A percentile compares a stretch with the other conserved stretches of the same genome.
These are phyloP conservation scores for Rhodofomes roseus DNA, from an alignment of 1,284 basidiomycete species.

Conservation along the genomic window DNA sequence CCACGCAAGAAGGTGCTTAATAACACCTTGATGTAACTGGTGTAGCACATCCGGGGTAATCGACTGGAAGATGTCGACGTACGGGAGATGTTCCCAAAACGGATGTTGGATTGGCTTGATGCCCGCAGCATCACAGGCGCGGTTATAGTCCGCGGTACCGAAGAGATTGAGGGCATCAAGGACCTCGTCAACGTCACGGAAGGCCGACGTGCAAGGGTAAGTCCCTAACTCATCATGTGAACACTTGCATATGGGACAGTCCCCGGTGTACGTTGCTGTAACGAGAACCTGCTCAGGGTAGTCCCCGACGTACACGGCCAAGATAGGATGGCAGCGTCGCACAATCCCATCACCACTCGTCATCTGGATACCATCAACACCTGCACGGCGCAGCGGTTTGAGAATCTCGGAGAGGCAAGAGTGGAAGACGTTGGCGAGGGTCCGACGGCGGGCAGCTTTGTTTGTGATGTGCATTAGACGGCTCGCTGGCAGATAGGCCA, in stretches of 20 bases:
- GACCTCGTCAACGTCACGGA: not conserved
- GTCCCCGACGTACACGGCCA: conserved; percentile 18
- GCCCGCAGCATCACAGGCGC: too few species aligned
- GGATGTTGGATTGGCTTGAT: too few species aligned
- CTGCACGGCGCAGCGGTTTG: conserved; percentile 7
- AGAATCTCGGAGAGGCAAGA: conserved; percentile 12
- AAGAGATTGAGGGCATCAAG: not conserved
- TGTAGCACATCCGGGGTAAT: conserved; percentile 30
- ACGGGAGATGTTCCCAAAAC: too few species aligned
- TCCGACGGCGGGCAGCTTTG: too few species aligned
- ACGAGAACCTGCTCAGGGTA: conserved; percentile 23
- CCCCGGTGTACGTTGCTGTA: conserved; percentile 8
- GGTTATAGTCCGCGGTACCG: too few species aligned
- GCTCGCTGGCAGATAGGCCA: too few species aligned
- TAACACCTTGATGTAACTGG: conserved; percentile 18
- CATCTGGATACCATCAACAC: conserved; percentile 13
- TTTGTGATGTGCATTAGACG: too few species aligned
- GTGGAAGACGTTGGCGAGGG: conserved; percentile 16
- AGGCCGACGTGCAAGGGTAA: not conserved
- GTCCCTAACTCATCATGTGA: conserved; percentile 8
- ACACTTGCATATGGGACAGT: too few species aligned
- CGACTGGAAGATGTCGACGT: conserved; percentile 27
- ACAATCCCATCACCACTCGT: conserved; percentile 16
- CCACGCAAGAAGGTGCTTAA: conserved; percentile 34
- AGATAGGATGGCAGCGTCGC: conserved; percentile 17